phyloP scores from a whole-genome alignment of 345 rosid genomes.

The Citropsis articulata region DNA sequence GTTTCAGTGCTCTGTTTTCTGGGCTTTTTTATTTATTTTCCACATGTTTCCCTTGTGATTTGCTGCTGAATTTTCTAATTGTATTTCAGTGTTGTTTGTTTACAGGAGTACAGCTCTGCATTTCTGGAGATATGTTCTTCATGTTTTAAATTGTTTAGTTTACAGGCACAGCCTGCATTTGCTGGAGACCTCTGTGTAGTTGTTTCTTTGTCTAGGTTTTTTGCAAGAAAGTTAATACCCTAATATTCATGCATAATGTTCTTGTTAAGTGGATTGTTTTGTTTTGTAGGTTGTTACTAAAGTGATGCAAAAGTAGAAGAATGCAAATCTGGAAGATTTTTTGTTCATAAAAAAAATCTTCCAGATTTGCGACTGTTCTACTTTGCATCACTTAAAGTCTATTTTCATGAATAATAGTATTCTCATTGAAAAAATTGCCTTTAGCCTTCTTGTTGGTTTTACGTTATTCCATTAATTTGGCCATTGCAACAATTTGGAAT shows the following conservation, averaged over 20 bases:
- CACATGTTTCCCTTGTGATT: neutral
- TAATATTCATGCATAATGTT: no score
- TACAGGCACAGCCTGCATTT: no score
- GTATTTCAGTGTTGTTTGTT: no score
- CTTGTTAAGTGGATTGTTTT: neutral
- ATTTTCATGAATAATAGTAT: neutral
- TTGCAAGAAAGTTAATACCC: no score
- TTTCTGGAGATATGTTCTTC: constrained; percentile 8
- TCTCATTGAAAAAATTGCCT: neutral
- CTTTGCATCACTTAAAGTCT: no score
- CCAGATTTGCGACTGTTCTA: no score
- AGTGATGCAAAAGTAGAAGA: neutral
- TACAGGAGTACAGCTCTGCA: neutral
- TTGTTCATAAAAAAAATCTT: no score
- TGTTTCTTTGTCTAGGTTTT: no score
- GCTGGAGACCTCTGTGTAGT: no score
- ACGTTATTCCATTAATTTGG: neutral
- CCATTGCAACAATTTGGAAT: no score
- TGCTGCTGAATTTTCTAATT: neutral
- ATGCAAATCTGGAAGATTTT: neutral
- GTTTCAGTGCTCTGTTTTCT: neutral
- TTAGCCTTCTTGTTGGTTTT: neutral
- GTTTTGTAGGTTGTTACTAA: neutral
- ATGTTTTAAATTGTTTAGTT: no score
- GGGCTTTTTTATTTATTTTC: neutral